These are phyloP conservation scores for Lichtheimia hyalospora DNA, from an alignment of 371 early-diverging fungal species.

Conservation along the genomic window DNA sequence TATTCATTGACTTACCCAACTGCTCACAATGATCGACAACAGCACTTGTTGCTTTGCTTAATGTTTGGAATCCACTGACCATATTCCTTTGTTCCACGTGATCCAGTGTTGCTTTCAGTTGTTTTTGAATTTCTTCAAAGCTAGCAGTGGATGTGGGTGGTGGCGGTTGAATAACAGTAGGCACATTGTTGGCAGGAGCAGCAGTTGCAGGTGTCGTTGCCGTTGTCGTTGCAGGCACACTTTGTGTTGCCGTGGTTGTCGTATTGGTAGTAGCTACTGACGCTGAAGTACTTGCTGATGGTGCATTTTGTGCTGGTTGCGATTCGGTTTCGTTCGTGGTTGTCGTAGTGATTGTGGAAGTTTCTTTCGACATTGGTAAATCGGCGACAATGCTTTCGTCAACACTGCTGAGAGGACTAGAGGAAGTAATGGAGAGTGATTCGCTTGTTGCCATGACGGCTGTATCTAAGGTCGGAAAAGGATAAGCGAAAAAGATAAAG, in stretches of 20 bases:
- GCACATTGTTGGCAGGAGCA: neutral
- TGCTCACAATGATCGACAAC: constrained; percentile 74
- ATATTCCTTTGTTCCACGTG: constrained; percentile 66
- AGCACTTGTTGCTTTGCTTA: constrained; percentile 69
- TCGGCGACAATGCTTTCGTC: neutral
- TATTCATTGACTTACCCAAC: constrained; percentile 47
- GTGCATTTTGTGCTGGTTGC: too few species aligned
- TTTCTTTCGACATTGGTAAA: neutral
- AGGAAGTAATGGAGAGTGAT: too few species aligned
- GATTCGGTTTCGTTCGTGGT: neutral
- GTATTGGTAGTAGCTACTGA: neutral
- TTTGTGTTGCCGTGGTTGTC: neutral
- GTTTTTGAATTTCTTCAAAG: constrained; percentile 70
- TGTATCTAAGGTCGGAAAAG: too few species aligned
- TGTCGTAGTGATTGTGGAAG: neutral
- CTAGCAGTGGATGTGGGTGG: constrained; percentile 21
- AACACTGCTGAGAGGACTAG: too few species aligned
- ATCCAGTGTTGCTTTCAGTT: constrained; percentile 70
- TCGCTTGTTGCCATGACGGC: too few species aligned
- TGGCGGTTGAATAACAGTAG: constrained; percentile 7
- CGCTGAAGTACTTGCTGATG: neutral
- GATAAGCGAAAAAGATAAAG: too few species aligned
- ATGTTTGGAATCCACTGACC: constrained; percentile 72
- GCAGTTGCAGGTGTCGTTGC: constrained; percentile 1
- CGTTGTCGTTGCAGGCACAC: constrained; percentile 3